phyloP scores from a whole-genome alignment of 768 basidiomycete genomes.

The Stropharia rugosoannulata region DNA sequence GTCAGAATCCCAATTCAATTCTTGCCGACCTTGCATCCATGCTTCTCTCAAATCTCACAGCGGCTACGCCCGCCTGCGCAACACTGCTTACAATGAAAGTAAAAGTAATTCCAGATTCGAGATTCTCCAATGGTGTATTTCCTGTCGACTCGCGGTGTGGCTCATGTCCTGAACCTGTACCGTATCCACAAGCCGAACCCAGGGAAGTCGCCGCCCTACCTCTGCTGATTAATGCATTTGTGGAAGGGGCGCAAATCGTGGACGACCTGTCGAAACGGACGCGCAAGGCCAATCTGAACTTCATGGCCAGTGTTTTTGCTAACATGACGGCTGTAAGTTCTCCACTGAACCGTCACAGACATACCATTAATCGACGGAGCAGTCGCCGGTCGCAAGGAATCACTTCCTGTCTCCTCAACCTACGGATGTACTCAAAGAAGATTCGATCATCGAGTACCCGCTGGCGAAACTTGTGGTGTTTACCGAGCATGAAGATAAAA shows the following conservation, averaged over 20 bases:
- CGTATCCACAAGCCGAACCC: conserved; percentile 58
- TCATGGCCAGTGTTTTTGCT: conserved; percentile 92
- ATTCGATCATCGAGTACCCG: conserved; percentile 66
- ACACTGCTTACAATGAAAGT: conserved; percentile 66
- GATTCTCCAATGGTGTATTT: conserved; percentile 57
- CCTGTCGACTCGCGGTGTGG: conserved; percentile 77
- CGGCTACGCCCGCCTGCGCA: conserved; percentile 66
- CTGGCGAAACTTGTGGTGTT: conserved; percentile 81
- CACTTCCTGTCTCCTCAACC: conserved; percentile 77
- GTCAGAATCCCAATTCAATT: conserved; percentile 83
- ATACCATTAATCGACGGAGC: not conserved
- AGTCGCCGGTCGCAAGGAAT: conserved; percentile 77
- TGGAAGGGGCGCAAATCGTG: conserved; percentile 62
- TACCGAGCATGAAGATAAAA: conserved; percentile 86
- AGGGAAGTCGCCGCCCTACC: conserved; percentile 66
- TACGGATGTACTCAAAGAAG: conserved; percentile 41
- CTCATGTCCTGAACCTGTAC: conserved; percentile 74
- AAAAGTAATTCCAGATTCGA: conserved; percentile 50
- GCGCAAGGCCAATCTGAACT: conserved; percentile 83
- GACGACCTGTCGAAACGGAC: conserved; percentile 49
- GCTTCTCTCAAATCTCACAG: conserved; percentile 92
- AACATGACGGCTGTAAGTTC: conserved; percentile 76
- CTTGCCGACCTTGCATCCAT: conserved; percentile 96
- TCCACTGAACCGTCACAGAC: not conserved
- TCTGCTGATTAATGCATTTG: conserved; percentile 87